Conservation (phyloP, 805 yeast genomes). For the Lachancea cidri region DNA sequence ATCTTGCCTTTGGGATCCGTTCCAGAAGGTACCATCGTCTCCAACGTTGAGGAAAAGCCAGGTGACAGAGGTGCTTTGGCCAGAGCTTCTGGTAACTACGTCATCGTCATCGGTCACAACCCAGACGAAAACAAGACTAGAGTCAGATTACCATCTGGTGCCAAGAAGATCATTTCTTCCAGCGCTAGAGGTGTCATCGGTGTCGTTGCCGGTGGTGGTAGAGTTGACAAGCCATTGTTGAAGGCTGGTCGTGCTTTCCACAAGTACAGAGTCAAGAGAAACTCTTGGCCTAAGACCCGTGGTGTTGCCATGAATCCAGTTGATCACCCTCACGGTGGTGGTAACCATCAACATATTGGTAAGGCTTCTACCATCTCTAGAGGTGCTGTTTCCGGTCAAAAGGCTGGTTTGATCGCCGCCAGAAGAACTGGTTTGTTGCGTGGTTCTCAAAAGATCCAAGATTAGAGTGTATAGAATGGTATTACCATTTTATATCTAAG, state of each 20-base stretch:
- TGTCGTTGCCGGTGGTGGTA: constrained; percentile 99
- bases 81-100: constrained; percentile 99
- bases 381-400: constrained; percentile 99
- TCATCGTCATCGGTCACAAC: constrained; percentile 98
- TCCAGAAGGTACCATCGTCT: constrained; percentile 99
- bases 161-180: constrained; percentile 93
- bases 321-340: constrained; percentile 99
- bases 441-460: constrained; percentile 96
- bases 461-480: constrained; percentile 40
- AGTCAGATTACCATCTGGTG: constrained; percentile 98
- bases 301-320: constrained; percentile 99
- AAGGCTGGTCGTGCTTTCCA: constrained; percentile 99
- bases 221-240: constrained; percentile 98
- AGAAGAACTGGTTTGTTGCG: constrained; percentile 99
- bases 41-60: constrained; percentile 97
- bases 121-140: constrained; percentile 98
- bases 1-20: constrained; percentile 93
- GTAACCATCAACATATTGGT: constrained; percentile 99
- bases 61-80: constrained; percentile 99
- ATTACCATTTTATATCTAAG: constrained; percentile 19
- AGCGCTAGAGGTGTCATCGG: constrained; percentile 99
- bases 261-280: constrained; percentile 98
- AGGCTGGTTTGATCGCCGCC: constrained; percentile 99
- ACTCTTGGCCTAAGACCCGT: constrained; percentile 99
- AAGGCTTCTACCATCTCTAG: constrained; percentile 98